A percentile compares a stretch with the other conserved stretches of the same genome.
phyloP scores from a whole-genome alignment of 495 filamentous ascomycete genomes.

The Hypoxylon cercidicola region DNA sequence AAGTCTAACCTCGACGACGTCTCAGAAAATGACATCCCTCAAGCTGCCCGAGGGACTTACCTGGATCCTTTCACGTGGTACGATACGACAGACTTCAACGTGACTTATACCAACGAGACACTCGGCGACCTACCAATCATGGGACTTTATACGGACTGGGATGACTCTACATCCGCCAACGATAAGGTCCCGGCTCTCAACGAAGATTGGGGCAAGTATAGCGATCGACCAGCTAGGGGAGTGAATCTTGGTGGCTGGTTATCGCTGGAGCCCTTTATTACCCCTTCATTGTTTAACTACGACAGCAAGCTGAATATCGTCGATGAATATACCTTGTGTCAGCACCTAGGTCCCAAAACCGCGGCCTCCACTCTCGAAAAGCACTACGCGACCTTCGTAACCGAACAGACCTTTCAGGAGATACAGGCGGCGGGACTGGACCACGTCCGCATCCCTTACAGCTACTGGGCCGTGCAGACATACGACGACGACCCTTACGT shows the following conservation, averaged over 20 bases:
- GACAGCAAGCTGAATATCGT: constrained; percentile 70
- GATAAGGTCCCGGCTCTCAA: constrained; percentile 80
- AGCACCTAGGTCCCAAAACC: constrained; percentile 70
- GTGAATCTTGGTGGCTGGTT: constrained; percentile 97
- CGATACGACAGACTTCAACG: constrained; percentile 90
- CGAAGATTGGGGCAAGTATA: constrained; percentile 78
- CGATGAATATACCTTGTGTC: constrained; percentile 87
- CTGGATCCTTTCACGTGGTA: constrained; percentile 95
- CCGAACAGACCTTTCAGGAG: constrained; percentile 81
- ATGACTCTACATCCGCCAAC: constrained; percentile 83
- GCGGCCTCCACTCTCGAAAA: constrained; percentile 76
- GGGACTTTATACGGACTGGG: constrained; percentile 88
- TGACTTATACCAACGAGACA: constrained; percentile 88
- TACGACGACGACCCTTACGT: constrained; percentile 92
- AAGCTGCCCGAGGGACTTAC: constrained; percentile 74
- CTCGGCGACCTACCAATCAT: constrained; percentile 89
- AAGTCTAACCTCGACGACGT: constrained; percentile 69
- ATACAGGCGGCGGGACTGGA: constrained; percentile 92
- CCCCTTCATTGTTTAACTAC: constrained; percentile 89
- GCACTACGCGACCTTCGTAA: constrained; percentile 91
- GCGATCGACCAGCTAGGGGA: constrained; percentile 80
- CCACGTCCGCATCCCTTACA: constrained; percentile 93
- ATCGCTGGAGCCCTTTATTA: constrained; percentile 93
- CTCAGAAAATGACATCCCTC: constrained; percentile 70
- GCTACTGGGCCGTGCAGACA: constrained; percentile 92